phyloP scores from a whole-genome alignment of 2,329 filamentous ascomycete species.

The Neonectria magnoliae region DNA sequence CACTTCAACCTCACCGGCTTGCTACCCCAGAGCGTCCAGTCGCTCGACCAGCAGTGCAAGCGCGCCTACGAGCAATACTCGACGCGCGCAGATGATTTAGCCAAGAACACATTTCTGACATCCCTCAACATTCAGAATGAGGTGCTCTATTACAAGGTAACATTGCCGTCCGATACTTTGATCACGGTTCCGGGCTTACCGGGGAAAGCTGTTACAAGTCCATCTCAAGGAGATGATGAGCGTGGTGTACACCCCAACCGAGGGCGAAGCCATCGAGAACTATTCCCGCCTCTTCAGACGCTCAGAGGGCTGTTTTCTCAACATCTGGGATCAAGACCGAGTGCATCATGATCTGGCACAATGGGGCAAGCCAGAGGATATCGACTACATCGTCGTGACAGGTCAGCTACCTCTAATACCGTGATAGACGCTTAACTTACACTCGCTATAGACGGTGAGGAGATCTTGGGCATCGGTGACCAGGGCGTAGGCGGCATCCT shows the following conservation, averaged over 20 bases:
- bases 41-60: constrained; percentile 77
- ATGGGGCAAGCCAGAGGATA: constrained; percentile 76
- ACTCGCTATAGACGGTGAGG: constrained; percentile 59
- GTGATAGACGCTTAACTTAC: neutral
- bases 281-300: constrained; percentile 81
- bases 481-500: constrained; percentile 87
- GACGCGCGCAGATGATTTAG: constrained; percentile 69
- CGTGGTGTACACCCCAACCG: constrained; percentile 91
- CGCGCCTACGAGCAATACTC: constrained; percentile 85
- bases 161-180: constrained; percentile 25
- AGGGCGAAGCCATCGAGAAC: constrained; percentile 87
- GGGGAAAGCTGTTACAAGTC: constrained; percentile 72
- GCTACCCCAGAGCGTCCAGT: constrained; percentile 77
- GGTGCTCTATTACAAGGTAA: constrained; percentile 80
- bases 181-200: neutral
- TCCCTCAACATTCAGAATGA: constrained; percentile 88
- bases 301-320: constrained; percentile 84
- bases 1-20: constrained; percentile 78
- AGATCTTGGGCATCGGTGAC: constrained; percentile 90
- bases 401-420: constrained; percentile 57
- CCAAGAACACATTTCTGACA: constrained; percentile 89
- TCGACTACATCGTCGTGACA: constrained; percentile 89
- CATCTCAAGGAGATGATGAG: constrained; percentile 90
- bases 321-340: constrained; percentile 73
- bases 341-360: constrained; percentile 74